Percentiles rank a stretch among this genome's conserved stretches.
These are phyloP conservation scores for Neofusicoccum laricinum DNA, from an alignment of 2,329 filamentous ascomycete genomes.

Conservation along the genomic window DNA sequence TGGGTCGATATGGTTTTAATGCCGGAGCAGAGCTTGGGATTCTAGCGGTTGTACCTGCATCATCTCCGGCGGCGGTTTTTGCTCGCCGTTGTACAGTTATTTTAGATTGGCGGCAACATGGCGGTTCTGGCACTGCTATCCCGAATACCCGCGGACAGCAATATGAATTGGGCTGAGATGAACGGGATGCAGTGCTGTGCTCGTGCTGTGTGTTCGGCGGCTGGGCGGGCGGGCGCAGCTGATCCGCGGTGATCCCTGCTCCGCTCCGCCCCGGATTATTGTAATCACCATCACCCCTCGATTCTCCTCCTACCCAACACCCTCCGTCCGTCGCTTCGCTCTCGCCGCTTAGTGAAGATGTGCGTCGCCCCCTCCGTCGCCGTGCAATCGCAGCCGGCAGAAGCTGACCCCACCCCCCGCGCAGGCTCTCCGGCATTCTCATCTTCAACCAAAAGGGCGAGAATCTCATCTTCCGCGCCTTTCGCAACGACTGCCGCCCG, in stretches of 20 bases:
- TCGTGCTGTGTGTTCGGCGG: not conserved
- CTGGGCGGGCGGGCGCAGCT: conserved; percentile 1
- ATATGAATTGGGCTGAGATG: not conserved
- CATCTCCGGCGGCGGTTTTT: conserved; percentile 9
- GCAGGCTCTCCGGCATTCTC: conserved; percentile 93
- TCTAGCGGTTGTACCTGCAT: conserved; percentile 17
- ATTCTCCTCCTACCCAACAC: not conserved
- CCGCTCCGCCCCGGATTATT: conserved; percentile 13
- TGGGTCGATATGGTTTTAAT: not conserved
- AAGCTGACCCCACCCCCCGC: not conserved
- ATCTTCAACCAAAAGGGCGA: conserved; percentile 99
- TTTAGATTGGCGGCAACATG: conserved; percentile 17
- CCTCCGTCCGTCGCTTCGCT: not conserved
- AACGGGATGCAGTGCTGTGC: not conserved
- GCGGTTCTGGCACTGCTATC: conserved; percentile 12
- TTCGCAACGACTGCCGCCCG: conserved; percentile 96
- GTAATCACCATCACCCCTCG: conserved; percentile 16
- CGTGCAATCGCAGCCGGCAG: not conserved
- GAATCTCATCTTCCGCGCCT: conserved; percentile 98
- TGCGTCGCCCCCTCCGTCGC: not conserved
- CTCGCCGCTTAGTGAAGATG: conserved; percentile 10
- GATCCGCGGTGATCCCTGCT: conserved; percentile 15
- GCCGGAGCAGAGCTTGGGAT: conserved; percentile 7
- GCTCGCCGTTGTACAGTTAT: conserved; percentile 17
- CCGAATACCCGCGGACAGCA: conserved; percentile 7